These are phyloP conservation scores for Helotiales sp. DNA, from an alignment of 2,329 filamentous ascomycete genomes.

Conservation along the genomic window DNA sequence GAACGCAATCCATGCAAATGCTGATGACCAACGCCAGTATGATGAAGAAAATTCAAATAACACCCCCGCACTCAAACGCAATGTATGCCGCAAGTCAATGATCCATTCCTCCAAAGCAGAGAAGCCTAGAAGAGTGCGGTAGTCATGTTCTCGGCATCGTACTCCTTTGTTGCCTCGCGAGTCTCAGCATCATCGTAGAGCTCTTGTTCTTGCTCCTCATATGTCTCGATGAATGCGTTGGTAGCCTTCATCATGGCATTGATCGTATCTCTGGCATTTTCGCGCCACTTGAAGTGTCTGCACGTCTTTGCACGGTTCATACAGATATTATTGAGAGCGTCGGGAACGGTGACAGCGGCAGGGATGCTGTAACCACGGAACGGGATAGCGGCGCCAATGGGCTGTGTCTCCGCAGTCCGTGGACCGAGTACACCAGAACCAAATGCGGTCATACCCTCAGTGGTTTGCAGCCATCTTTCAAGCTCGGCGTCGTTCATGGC, in stretches of 20 bases:
- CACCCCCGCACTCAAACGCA: too few species aligned
- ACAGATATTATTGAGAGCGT: slow-evolving; percentile 30
- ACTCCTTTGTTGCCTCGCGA: slow-evolving; percentile 31
- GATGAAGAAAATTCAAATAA: too few species aligned
- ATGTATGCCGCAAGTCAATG: too few species aligned
- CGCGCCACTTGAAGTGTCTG: slow-evolving; percentile 28
- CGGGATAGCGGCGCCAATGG: slow-evolving; percentile 18
- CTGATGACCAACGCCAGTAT: too few species aligned
- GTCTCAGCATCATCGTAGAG: slow-evolving; percentile 33
- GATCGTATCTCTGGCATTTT: too few species aligned
- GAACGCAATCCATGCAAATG: too few species aligned
- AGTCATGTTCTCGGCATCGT: slow-evolving; percentile 29
- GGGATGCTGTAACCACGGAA: slow-evolving; percentile 22
- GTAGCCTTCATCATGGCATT: not conserved
- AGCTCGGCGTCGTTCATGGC: slow-evolving; percentile 33
- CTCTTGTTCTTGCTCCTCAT: slow-evolving; percentile 22
- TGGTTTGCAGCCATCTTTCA: slow-evolving; percentile 23
- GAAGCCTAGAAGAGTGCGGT: slow-evolving; percentile 22
- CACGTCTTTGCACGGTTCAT: slow-evolving; percentile 28
- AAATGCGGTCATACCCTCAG: slow-evolving; percentile 29
- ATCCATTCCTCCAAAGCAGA: too few species aligned
- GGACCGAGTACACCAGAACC: slow-evolving; percentile 30
- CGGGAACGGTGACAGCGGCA: slow-evolving; percentile 9
- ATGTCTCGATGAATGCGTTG: slow-evolving; percentile 16
- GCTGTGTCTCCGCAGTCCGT: slow-evolving; percentile 26